phyloP scores from a whole-genome alignment of 495 filamentous ascomycete species.

The Tricharina praecox region DNA sequence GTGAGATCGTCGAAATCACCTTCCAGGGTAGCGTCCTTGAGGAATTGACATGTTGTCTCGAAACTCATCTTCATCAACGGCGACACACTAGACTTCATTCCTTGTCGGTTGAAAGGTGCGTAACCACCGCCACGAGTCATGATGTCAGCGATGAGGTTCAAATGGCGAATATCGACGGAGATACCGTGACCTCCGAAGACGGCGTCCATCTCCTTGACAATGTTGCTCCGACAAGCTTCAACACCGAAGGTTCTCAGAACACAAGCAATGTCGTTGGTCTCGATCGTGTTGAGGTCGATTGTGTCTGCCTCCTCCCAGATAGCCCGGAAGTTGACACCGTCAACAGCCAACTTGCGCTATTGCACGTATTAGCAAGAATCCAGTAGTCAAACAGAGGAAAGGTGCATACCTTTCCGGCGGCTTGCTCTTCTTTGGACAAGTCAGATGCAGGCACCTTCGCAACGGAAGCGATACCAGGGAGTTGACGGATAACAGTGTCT shows the following conservation, averaged over 20 bases:
- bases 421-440: conserved; percentile 25
- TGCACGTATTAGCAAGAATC: conserved; percentile 2
- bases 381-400: conserved; percentile 1
- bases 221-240: conserved; percentile 71
- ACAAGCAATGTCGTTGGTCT: conserved; percentile 81
- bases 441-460: conserved; percentile 51
- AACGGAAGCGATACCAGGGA: conserved; percentile 54
- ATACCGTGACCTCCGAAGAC: conserved; percentile 89
- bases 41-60: conserved; percentile 85
- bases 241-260: conserved; percentile 79
- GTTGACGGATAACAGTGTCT: conserved; percentile 70
- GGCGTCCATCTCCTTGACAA: conserved; percentile 68
- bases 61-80: conserved; percentile 98
- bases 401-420: conserved; percentile 20
- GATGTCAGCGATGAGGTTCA: conserved; percentile 89
- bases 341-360: conserved; percentile 35
- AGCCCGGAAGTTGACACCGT: conserved; percentile 73
- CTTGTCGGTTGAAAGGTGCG: conserved; percentile 77
- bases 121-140: conserved; percentile 87
- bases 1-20: conserved; percentile 76
- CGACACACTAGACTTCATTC: conserved; percentile 61
- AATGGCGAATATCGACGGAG: conserved; percentile 74
- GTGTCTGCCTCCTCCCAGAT: conserved; percentile 72
- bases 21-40: conserved; percentile 79
- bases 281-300: conserved; percentile 70